A percentile compares a stretch with the other conserved stretches of the same genome.
phyloP scores from a whole-genome alignment of 176 grass and related monocot species.

The Triticum dicoccoides region DNA sequence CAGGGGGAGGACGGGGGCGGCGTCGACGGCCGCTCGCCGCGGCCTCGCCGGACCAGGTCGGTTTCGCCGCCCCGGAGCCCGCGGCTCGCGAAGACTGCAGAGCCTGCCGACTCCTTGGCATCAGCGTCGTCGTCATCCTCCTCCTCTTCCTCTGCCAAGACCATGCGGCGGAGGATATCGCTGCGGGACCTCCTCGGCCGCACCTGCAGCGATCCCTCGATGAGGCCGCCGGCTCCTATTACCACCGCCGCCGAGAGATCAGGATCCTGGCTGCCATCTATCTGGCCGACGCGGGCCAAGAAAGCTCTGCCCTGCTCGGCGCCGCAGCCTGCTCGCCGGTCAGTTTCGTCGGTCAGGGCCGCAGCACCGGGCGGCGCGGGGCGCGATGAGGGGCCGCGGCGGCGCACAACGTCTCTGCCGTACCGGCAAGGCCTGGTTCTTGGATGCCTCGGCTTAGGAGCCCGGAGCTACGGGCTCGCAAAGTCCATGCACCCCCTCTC shows the following conservation, averaged over 20 bases:
- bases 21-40: not conserved
- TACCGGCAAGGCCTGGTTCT: constrained; percentile 61
- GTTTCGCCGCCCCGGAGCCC: constrained; percentile 40
- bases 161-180: constrained; percentile 24
- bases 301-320: constrained; percentile 22
- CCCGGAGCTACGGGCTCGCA: constrained; percentile 55
- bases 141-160: constrained; percentile 15
- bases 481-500: constrained; percentile 42
- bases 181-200: constrained; percentile 45
- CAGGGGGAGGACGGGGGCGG: not conserved
- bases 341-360: constrained; percentile 30
- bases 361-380: not conserved
- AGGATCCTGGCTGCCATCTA: constrained; percentile 36
- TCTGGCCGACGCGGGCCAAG: constrained; percentile 39
- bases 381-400: constrained; percentile 18
- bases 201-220: not conserved
- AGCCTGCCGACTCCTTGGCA: not conserved
- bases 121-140: constrained; percentile 15
- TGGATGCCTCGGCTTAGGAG: constrained; percentile 59
- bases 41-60: constrained; percentile 31
- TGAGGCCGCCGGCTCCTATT: not conserved
- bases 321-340: constrained; percentile 27
- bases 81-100: not conserved
- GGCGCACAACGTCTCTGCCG: constrained; percentile 60
- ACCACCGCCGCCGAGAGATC: constrained; percentile 6